Evolutionary conservation across 805 yeast genomes (phyloP).

Genomic region (Nakazawaea laoshanensis): DNA sequence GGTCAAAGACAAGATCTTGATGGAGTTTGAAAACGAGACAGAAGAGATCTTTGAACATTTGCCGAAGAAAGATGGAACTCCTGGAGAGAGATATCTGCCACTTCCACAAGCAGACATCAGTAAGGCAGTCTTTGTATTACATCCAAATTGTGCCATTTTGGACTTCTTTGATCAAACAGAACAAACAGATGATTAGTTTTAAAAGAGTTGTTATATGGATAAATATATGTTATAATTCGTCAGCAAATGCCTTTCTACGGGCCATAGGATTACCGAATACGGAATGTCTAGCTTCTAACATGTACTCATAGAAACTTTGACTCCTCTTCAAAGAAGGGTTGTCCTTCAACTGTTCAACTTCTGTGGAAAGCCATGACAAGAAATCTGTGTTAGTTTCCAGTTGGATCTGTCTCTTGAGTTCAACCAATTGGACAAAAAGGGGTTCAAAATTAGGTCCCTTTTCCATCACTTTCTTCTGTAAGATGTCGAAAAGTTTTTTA

Average conservation of each 20-base stretch:
- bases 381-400: slow-evolving; percentile 32
- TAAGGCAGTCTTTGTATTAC: slow-evolving; percentile 43
- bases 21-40: slow-evolving; percentile 48
- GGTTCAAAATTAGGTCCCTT: slow-evolving; percentile 27
- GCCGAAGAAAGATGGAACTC: slow-evolving; percentile 11
- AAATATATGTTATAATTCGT: slow-evolving; percentile 30
- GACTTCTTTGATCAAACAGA: slow-evolving; percentile 46
- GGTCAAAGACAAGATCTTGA: slow-evolving; percentile 75
- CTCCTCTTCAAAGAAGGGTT: slow-evolving; percentile 14
- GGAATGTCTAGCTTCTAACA: slow-evolving; percentile 37
- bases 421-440: slow-evolving; percentile 29
- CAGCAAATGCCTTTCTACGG: slow-evolving; percentile 48
- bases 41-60: slow-evolving; percentile 26
- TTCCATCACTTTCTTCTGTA: slow-evolving; percentile 25
- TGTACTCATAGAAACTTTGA: slow-evolving; percentile 18
- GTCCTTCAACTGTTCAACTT: slow-evolving; percentile 25
- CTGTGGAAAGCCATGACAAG: slow-evolving; percentile 53
- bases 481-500: slow-evolving; percentile 24
- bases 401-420: slow-evolving; percentile 20
- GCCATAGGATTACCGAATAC: slow-evolving; percentile 78
- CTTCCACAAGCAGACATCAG: slow-evolving; percentile 17
- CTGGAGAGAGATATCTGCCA: slow-evolving; percentile 9
- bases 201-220: no score
- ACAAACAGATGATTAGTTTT: slow-evolving; percentile 2
- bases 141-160: slow-evolving; percentile 78